Evolutionary conservation across 805 yeast genomes (phyloP).

Genomic region (Hanseniaspora taiwanica): DNA sequence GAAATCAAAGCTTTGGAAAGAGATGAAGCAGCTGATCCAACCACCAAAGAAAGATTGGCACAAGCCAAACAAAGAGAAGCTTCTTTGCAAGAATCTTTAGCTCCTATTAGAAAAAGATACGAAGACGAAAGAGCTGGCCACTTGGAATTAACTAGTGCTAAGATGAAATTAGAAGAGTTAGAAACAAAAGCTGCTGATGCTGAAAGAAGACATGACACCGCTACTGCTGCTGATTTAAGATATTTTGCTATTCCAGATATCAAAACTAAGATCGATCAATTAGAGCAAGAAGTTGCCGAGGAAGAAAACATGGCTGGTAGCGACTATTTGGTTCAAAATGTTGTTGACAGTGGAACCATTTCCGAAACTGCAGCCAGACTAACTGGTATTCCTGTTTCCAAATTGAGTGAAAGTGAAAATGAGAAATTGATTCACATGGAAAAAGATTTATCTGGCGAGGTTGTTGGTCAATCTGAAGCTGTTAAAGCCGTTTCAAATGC

Average conservation of each 20-base stretch:
- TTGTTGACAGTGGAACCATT: conserved; percentile 82
- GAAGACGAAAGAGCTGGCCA: conserved; percentile 81
- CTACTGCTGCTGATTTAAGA: conserved; percentile 88
- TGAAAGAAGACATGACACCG: conserved; percentile 91
- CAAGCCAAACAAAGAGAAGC: conserved; percentile 71
- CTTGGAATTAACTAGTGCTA: conserved; percentile 78
- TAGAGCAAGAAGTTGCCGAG: conserved; percentile 68
- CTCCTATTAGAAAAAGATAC: conserved; percentile 76
- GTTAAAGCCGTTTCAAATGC: conserved; percentile 95
- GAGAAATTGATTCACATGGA: conserved; percentile 92
- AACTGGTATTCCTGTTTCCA: conserved; percentile 93
- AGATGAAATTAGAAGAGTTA: conserved; percentile 82
- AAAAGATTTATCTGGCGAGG: conserved; percentile 61
- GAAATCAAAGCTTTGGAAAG: conserved; percentile 96
- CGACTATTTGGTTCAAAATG: conserved; percentile 67
- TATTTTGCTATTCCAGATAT: conserved; percentile 96
- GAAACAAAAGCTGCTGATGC: conserved; percentile 92
- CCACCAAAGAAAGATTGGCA: conserved; percentile 75
- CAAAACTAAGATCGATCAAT: conserved; percentile 54
- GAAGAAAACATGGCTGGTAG: conserved; percentile 51
- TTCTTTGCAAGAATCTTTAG: conserved; percentile 69
- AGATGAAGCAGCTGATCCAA: conserved; percentile 71
- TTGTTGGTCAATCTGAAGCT: conserved; percentile 93
- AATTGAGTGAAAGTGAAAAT: conserved; percentile 91
- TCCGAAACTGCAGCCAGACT: conserved; percentile 95